These are phyloP conservation scores for Starmerella asiatica DNA, from an alignment of 805 yeast genomes.

Conservation along the genomic window DNA sequence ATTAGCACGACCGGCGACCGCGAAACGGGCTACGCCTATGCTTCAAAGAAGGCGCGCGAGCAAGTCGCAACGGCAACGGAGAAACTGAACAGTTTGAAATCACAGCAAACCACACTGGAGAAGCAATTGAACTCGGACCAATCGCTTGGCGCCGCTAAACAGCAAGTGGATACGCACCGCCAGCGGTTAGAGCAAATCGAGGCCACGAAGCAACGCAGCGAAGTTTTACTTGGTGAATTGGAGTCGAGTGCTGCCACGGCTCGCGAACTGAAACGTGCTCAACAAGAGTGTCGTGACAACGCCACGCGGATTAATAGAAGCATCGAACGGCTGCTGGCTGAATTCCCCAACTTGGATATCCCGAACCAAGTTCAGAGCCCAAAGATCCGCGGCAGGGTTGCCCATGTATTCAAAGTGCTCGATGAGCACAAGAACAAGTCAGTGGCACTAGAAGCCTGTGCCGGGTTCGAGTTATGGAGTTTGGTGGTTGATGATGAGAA, in stretches of 20 bases:
- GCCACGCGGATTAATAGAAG: slow-evolving; percentile 7
- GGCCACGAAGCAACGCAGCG: neutral
- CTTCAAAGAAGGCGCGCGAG: slow-evolving; percentile 15
- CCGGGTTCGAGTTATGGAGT: slow-evolving; percentile 81
- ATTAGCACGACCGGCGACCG: slow-evolving; percentile 18
- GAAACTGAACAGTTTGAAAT: slow-evolving; percentile 1
- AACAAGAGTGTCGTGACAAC: slow-evolving; percentile 7
- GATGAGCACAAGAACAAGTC: slow-evolving; percentile 48
- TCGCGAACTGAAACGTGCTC: neutral
- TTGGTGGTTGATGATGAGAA: slow-evolving; percentile 81
- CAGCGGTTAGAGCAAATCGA: slow-evolving; percentile 1
- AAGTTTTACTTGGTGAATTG: neutral
- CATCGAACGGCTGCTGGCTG: slow-evolving; percentile 8
- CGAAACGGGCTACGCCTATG: slow-evolving; percentile 20
- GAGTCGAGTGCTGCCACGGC: slow-evolving; percentile 1
- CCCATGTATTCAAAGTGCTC: slow-evolving; percentile 59
- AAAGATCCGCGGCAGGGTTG: slow-evolving; percentile 76
- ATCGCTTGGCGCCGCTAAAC: neutral
- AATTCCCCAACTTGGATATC: slow-evolving; percentile 11
- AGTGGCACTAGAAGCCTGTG: slow-evolving; percentile 80
- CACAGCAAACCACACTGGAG: neutral
- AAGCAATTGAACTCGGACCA: neutral
- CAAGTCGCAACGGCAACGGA: slow-evolving; percentile 5
- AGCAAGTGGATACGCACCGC: neutral
- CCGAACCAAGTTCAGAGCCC: slow-evolving; percentile 49